Evolutionary conservation across 805 yeast genomes (phyloP).

Genomic region (Starmerella kuoi): DNA sequence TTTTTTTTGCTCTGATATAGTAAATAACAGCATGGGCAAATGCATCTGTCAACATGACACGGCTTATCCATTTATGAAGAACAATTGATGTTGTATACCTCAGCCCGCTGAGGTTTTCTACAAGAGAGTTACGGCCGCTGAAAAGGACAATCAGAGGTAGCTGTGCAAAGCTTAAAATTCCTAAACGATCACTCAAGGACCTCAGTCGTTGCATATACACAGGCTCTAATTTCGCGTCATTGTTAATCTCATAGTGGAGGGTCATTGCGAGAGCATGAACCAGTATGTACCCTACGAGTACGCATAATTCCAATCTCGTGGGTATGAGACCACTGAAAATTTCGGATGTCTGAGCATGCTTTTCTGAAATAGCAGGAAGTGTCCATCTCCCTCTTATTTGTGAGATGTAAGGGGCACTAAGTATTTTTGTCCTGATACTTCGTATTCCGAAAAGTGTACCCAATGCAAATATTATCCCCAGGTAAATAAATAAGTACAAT

Average conservation of each 20-base stretch:
- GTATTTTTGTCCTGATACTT: not conserved
- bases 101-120: conserved; percentile 5
- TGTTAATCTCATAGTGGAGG: conserved; percentile 1
- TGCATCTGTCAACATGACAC: conserved; percentile 10
- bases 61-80: conserved; percentile 13
- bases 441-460: not conserved
- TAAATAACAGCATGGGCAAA: not conserved
- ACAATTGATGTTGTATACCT: conserved; percentile 12
- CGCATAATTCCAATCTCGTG: not conserved
- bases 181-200: conserved; percentile 4
- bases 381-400: not conserved
- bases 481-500: not conserved
- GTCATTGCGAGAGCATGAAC: conserved; percentile 3
- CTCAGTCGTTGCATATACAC: not conserved
- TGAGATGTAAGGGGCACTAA: not conserved
- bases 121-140: conserved; percentile 10
- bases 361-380: not conserved
- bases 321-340: not conserved
- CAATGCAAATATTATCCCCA: not conserved
- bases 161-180: conserved; percentile 9
- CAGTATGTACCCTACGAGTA: not conserved
- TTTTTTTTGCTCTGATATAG: not conserved
- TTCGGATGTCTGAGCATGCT: not conserved
- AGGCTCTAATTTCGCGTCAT: not conserved
- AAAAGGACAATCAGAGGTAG: conserved; percentile 6